Base-by-base conservation (phyloP, 2,329 filamentous ascomycete genomes). In the Trichophyton equinum region DNA sequence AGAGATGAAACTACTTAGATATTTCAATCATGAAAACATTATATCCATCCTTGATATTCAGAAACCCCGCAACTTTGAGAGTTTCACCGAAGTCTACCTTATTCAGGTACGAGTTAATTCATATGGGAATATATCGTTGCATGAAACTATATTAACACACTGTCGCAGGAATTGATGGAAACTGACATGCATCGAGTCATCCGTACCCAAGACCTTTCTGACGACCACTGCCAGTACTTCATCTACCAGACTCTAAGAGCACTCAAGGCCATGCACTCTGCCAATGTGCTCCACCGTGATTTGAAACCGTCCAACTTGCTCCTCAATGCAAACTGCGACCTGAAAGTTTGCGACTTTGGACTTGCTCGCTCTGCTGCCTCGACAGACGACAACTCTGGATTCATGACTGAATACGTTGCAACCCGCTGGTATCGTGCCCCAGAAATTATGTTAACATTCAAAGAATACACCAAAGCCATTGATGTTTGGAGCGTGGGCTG, bases 381-480 rank as follows among this genome's bases (percentile, higher is more conserved):
- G 8, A 95, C 95, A 67, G 94, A 99, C 72, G 94, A 99, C 76
- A 99, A 99, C 78, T 96, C 92, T n/a, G 94, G 94, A 22, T 99
- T 99, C 83, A 99, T 99, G 94, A 99, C 94, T 15, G 94, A 99
- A 95, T 99, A 99, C 74, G 94, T 99, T 61, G 94, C 94, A 58
- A 99, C 94, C 55, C 87, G 94, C 70, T 99, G 94, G 94, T 99
- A 99, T 77, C 91, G 94, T 76, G 94, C 94, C 4, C 94, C 94
- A 2, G 94, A 99, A 75, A 99, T 99, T 75, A 99, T 99, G 94
- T 87, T 99, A 78, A 99, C 94, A 11, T 99, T 97, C 81, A 97
- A 99, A 79, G 94, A 99, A 77, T 99, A 99, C 79, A 99, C 94
- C 69, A 99, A 97, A 78, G 94, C 94, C 49, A 99, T 99, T 71